Evolutionary conservation across 345 rosid species (phyloP).

Genomic region (Nasturtium officinale): DNA sequence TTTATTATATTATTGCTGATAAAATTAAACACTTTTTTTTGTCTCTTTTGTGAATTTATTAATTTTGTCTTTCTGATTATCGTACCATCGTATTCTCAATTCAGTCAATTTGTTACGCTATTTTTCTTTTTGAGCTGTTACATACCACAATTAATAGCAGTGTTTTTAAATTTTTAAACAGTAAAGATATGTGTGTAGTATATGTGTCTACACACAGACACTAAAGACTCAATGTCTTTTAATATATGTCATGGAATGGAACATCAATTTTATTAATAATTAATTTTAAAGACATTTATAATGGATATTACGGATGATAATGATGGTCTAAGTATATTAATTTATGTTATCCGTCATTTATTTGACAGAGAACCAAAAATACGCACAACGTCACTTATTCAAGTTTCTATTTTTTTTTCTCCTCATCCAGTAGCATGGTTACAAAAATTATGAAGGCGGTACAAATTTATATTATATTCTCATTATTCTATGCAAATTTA

Average conservation of each 20-base stretch:
- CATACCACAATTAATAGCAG: no score
- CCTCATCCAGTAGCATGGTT: neutral
- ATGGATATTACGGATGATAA: no score
- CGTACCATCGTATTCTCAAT: conserved; percentile 26
- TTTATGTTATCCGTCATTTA: neutral
- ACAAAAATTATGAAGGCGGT: neutral
- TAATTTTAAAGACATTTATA: no score
- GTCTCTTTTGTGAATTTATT: conserved; percentile 35
- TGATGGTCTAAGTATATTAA: neutral
- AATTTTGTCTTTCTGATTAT: conserved; percentile 36
- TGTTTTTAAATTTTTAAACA: no score
- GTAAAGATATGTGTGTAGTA: no score
- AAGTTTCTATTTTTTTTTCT: neutral
- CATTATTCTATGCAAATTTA: neutral
- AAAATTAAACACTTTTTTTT: conserved; percentile 11
- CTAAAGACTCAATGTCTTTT: no score
- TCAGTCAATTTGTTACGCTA: conserved; percentile 32
- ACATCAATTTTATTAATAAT: no score
- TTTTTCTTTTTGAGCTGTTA: neutral
- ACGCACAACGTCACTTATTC: neutral
- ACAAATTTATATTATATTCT: neutral
- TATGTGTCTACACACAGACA: no score
- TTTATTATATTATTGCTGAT: conserved; percentile 32
- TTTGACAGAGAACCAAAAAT: neutral
- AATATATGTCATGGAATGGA: no score